Conservation (phyloP, 495 filamentous ascomycete species). For the Penicillium coffeae region DNA sequence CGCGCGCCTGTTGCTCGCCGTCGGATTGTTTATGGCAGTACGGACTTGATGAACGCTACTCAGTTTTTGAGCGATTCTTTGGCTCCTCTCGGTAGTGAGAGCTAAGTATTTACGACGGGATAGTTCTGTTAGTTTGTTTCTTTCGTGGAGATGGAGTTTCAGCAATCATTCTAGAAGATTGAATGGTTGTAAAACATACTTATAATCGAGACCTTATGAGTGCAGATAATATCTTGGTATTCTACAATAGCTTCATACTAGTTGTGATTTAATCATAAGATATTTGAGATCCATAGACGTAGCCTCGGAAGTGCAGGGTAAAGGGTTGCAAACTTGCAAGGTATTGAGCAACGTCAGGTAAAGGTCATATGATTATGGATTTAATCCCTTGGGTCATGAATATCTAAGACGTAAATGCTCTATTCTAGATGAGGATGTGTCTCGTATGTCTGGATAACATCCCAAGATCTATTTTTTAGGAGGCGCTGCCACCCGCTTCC, state of each 20-base stretch:
- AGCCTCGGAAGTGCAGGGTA: too few species aligned
- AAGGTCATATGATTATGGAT: too few species aligned
- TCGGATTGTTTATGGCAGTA: slow-evolving; percentile 92
- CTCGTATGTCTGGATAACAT: too few species aligned
- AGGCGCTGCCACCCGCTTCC: background rate
- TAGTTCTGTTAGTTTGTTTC: background rate
- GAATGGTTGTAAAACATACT: slow-evolving; percentile 7
- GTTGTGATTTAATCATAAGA: too few species aligned
- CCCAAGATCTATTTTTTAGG: background rate
- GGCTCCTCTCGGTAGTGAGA: slow-evolving; percentile 70
- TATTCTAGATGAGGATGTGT: too few species aligned
- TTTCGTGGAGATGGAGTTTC: background rate
- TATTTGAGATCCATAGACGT: too few species aligned
- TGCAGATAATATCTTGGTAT: too few species aligned
- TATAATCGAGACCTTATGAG: slow-evolving; percentile 3
- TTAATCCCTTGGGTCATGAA: too few species aligned
- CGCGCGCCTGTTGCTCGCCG: slow-evolving; percentile 47
- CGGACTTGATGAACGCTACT: slow-evolving; percentile 84
- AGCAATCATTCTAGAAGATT: background rate
- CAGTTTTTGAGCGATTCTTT: slow-evolving; percentile 82
- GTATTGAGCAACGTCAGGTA: too few species aligned
- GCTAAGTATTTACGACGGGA: slow-evolving; percentile 21
- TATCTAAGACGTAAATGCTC: too few species aligned
- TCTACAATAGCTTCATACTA: too few species aligned
- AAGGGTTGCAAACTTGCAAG: too few species aligned